Base-by-base conservation (phyloP, 768 basidiomycete genomes). In the Xerocomellus intermedius region DNA sequence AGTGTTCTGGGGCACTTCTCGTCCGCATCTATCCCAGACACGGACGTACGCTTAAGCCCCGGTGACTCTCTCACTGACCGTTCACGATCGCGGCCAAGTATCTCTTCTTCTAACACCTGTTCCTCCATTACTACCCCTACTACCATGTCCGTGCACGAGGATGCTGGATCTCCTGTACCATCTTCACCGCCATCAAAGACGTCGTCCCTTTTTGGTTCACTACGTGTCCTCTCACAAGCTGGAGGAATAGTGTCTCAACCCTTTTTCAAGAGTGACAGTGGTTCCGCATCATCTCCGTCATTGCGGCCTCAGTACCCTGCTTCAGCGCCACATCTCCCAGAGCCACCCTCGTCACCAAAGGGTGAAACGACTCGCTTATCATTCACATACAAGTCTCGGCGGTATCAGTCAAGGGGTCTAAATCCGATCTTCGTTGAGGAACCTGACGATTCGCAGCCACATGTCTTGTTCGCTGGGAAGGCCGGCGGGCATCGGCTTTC, bases 1-100 rank as follows among this genome's bases (percentile, higher is more conserved):
- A 83, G 79, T 57, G 80, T 89, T 22, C 69, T 87, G 22, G 83
- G 82, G 7, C 82, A 87, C 59, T 88, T 88, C 63, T 73, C 79
- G 28, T 77, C 80, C 51, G 62, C 77, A 49, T 77, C 82, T 48
- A 65, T 73, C 30, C 73, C 79, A 41, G 79, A 77, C 62, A 59
- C 73, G 42, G 79, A 77, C 64, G 58, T 73, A 46, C 79, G 70
- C 48, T 64, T 75, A 46, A 68, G 73, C 42, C 74, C 77, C 30
- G 76, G 78, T 17, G 81, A 77, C 43, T 69, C 71, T 16, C 56
- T 61, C 9, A 73, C 69, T 46, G 73, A 78, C 36, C 75, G 72
- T 36, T 78, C 83, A 10, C 79, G 82, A 33, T 78, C 83, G 17
- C 79, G 83, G 32, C 83, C 79, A 17, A 85, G 83, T 61, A 75